Evolutionary conservation across 2,329 filamentous ascomycete genomes (phyloP), one percentile per base, ranked within the genome.

Genomic region (Talaromyces sp.): DNA sequence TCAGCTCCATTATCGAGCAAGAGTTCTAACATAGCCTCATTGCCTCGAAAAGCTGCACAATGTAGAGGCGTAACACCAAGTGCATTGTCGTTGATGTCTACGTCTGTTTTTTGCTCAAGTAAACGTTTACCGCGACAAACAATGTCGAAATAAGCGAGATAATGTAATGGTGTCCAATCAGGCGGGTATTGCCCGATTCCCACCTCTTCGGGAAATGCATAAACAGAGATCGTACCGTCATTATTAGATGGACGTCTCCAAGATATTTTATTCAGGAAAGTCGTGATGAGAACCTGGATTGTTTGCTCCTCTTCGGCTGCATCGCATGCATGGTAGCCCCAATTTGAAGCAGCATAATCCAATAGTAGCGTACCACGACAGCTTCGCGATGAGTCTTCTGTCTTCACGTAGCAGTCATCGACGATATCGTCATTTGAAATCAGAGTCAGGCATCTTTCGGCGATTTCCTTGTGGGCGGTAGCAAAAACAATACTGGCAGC

Each of bases 251-350:
- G 72, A 0, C 69, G 63, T 60, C 72, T 66, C 72, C 72, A 75
- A 2, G 60, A 62, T 6, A 75, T 63, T 35, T 75, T 75, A 33
- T 75, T 75, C 8, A 75, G 63, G n/a, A 74, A 75, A 0, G 72
- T 65, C n/a, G 63, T 64, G 16, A 72, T 71, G 1, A 75, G 59
- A 0, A 75, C 72, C 37, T 73, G 71, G 3, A 64, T 70, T 0
- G 72, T 71, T 28, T 68, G 69, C 46, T 75, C 72, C 7, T 73
- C 72, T 25, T 73, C 71, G 1, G 63, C 25, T 0, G 70, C 67
- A 7, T 73, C 67, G 0, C 69, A 64, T 0, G 71, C 69, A 65
- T 75, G 72, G 5, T 66, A 55, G 0, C 72, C 72, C 72, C 72
- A 75, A 58, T 71, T 71, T 4, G 60, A 66, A 0, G 71, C 65